These are phyloP conservation scores for Hermanozyma aechmeae DNA, from an alignment of 805 yeast genomes.

Conservation along the genomic window DNA sequence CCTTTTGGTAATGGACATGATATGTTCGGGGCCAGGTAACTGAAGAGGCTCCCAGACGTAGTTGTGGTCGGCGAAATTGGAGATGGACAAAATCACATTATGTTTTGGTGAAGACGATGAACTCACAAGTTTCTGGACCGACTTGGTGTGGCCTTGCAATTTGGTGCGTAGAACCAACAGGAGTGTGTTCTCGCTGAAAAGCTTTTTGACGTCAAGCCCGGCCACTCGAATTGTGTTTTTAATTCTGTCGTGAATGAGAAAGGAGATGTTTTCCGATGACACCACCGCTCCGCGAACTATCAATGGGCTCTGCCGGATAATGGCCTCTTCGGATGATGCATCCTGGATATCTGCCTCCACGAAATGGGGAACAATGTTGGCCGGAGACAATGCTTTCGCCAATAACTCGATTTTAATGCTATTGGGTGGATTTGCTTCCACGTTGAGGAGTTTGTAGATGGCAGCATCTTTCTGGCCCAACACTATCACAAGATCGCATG, in stretches of 20 bases:
- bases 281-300: neutral
- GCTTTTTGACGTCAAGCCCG: constrained; percentile 8
- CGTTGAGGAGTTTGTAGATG: constrained; percentile 40
- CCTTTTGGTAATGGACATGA: constrained; percentile 23
- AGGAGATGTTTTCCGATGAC: constrained; percentile 4
- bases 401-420: constrained; percentile 34
- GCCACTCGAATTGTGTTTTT: constrained; percentile 24
- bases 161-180: constrained; percentile 26
- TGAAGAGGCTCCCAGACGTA: constrained; percentile 34
- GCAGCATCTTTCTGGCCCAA: constrained; percentile 12
- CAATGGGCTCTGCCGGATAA: neutral
- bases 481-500: neutral
- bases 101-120: constrained; percentile 34
- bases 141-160: constrained; percentile 80
- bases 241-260: constrained; percentile 28
- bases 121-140: constrained; percentile 57
- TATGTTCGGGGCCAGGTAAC: constrained; percentile 7
- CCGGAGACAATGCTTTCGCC: neutral
- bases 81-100: constrained; percentile 25
- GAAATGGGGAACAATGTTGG: neutral
- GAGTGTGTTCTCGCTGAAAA: constrained; percentile 2
- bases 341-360: neutral
- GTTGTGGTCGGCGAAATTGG: constrained; percentile 28
- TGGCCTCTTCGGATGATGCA: neutral
- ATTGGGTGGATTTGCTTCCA: constrained; percentile 48